Evolutionary conservation across 2,329 filamentous ascomycete genomes (phyloP), one percentile per base, ranked within the genome.

Genomic region (Aureobasidium sp.): DNA sequence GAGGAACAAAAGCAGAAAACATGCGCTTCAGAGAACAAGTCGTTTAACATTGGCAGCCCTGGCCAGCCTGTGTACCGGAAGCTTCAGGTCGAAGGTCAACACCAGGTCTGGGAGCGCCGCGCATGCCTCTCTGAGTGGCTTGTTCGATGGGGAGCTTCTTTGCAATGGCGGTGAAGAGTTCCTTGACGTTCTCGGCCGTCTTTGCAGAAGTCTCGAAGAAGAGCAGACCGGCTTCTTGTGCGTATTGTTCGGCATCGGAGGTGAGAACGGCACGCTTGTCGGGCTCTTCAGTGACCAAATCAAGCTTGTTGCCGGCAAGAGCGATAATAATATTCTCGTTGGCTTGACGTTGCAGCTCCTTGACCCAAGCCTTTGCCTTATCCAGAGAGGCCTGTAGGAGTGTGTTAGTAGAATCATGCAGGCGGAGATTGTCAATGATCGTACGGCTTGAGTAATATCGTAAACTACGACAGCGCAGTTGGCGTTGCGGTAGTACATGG

Each of bases 271-370:
- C 94, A 72, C 94, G 89, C 84, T 97, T 97, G 75, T 97, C 93
- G 52, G 93, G 93, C 74, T 90, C 89, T 73, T 96, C 92, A 66
- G 87, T 92, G 66, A 97, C 94, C 69, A 99, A 81, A 83, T 99
- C 94, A 72, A 96, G 82, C 80, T 99, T 97, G 83, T 99, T 99
- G 66, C 94, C 94, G 59, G 93, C 94, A 47, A 99, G 86, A 51
- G 94, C 94, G 72, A 99, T 99, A 77, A 99, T 92, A 76, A 99
- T 99, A 78, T 97, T 97, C 78, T 99, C 94, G 80, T 97, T 99
- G 66, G 95, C 94, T 79, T 99, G 94, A 74, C 94, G 88, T 78
- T 99, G 94, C 61, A 99, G 86, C 76, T 99, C 94, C 80, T 97
- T 97, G 64, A 99, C 93, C 94, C 94, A 99, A 48, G 92, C 89